Percentiles rank a stretch among this genome's conserved stretches.
Conservation (phyloP, 2,329 filamentous ascomycete species). For the Cercospora sp. region DNA sequence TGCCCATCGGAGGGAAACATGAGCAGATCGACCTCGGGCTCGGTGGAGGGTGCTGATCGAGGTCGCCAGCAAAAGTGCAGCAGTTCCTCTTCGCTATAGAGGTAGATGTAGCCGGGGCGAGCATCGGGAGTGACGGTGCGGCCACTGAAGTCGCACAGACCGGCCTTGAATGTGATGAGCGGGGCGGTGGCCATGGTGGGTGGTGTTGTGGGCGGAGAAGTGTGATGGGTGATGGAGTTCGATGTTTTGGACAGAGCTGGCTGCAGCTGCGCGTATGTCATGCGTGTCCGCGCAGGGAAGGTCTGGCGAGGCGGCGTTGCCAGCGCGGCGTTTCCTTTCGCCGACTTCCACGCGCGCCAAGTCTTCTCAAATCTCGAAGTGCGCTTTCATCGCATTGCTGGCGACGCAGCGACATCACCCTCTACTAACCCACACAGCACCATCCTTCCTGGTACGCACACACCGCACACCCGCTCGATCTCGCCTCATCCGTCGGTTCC, state of each 20-base stretch:
- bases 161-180: slow-evolving; percentile 95
- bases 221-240: neutral
- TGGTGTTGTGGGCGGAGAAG: slow-evolving; percentile 20
- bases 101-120: slow-evolving; percentile 83
- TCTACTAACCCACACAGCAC: slow-evolving; percentile 20
- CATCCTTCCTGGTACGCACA: slow-evolving; percentile 18
- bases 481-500: neutral
- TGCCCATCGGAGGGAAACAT: slow-evolving; percentile 90
- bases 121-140: slow-evolving; percentile 71
- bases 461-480: neutral
- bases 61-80: slow-evolving; percentile 97
- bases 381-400: slow-evolving; percentile 2
- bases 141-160: slow-evolving; percentile 67
- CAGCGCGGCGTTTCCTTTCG: slow-evolving; percentile 1
- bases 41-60: slow-evolving; percentile 66
- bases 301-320: neutral
- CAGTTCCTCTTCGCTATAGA: slow-evolving; percentile 91
- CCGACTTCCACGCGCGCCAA: slow-evolving; percentile 4
- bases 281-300: neutral
- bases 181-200: slow-evolving; percentile 75
- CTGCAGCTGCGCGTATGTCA: slow-evolving; percentile 3
- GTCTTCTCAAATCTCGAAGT: slow-evolving; percentile 9
- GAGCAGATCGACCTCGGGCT: slow-evolving; percentile 82
- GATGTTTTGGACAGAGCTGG: neutral
- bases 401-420: slow-evolving; percentile 18